Conservation (phyloP, 1,284 basidiomycete species). For the Pseudozyma pruni region DNA sequence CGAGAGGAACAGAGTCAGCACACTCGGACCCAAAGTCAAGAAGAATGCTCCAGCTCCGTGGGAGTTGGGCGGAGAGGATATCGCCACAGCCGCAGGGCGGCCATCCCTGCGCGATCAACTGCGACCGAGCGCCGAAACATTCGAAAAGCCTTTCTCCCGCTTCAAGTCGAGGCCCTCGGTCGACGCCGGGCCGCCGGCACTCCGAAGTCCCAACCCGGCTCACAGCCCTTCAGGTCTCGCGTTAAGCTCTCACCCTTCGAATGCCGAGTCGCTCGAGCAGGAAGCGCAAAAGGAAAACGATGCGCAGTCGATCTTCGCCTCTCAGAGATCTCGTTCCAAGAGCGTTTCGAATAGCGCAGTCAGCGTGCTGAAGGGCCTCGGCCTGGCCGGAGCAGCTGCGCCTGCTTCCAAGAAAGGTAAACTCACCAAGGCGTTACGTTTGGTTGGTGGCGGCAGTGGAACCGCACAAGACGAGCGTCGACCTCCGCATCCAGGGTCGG, state of each 20-base stretch:
- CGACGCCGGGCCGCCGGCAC: constrained; percentile 15
- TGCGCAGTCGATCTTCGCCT: constrained; percentile 18
- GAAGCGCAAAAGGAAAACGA: constrained; percentile 39
- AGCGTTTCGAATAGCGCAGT: constrained; percentile 57
- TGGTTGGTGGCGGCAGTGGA: constrained; percentile 29
- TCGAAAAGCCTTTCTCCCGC: constrained; percentile 38
- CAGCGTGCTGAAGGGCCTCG: constrained; percentile 59
- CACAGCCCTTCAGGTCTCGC: constrained; percentile 15
- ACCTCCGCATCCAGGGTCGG: constrained; percentile 1
- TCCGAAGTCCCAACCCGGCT: constrained; percentile 19
- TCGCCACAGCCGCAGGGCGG: constrained; percentile 12
- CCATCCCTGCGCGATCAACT: constrained; percentile 37
- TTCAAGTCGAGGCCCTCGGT: constrained; percentile 45
- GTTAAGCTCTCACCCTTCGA: constrained; percentile 2
- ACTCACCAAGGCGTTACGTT: constrained; percentile 55
- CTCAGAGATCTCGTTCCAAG: constrained; percentile 53
- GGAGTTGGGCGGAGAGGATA: constrained; percentile 55
- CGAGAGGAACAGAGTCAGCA: constrained; percentile 39
- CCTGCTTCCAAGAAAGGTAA: constrained; percentile 55
- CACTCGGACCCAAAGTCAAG: constrained; percentile 59
- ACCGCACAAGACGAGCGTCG: constrained; percentile 10
- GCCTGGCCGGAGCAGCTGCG: constrained; percentile 47
- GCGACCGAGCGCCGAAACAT: constrained; percentile 30
- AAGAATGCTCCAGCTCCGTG: constrained; percentile 62
- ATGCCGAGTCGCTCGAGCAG: constrained; percentile 23